Evolutionary conservation across 768 basidiomycete species (phyloP).

Genomic region (Chalciporus pseudorubinellus): DNA sequence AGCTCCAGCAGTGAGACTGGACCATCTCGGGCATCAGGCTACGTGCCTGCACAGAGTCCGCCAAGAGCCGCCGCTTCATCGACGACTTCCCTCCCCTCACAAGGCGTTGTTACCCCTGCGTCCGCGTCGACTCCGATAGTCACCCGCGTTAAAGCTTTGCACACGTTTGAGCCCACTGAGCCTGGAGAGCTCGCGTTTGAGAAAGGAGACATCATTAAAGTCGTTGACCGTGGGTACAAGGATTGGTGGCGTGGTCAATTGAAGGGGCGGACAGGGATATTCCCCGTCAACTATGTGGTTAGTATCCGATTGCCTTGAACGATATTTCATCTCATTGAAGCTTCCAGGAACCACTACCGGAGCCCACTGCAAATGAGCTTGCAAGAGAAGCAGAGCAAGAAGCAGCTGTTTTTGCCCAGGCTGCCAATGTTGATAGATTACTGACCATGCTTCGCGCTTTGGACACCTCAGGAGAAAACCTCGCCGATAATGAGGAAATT

Average conservation of each 20-base stretch:
- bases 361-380: conserved; percentile 74
- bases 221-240: conserved; percentile 89
- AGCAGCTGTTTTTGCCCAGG: conserved; percentile 82
- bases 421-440: conserved; percentile 79
- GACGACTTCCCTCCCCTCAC: conserved; percentile 26
- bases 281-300: conserved; percentile 96
- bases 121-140: conserved; percentile 43
- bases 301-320: conserved; percentile 27
- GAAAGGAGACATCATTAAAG: conserved; percentile 91
- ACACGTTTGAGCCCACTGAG: conserved; percentile 84
- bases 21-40: conserved; percentile 49
- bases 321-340: not conserved
- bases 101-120: conserved; percentile 15
- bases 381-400: conserved; percentile 85
- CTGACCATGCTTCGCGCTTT: conserved; percentile 69
- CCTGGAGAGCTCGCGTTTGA: conserved; percentile 89
- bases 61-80: conserved; percentile 31
- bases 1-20: conserved; percentile 18
- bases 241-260: conserved; percentile 98
- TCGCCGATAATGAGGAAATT: conserved; percentile 91
- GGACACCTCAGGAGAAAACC: conserved; percentile 74
- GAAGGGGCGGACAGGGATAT: conserved; percentile 88
- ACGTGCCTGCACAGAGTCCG: conserved; percentile 56
- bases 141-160: conserved; percentile 84
- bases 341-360: conserved; percentile 75